These are phyloP conservation scores for Podosphaera aphanis DNA, from an alignment of 2,329 filamentous ascomycete genomes.

Conservation along the genomic window DNA sequence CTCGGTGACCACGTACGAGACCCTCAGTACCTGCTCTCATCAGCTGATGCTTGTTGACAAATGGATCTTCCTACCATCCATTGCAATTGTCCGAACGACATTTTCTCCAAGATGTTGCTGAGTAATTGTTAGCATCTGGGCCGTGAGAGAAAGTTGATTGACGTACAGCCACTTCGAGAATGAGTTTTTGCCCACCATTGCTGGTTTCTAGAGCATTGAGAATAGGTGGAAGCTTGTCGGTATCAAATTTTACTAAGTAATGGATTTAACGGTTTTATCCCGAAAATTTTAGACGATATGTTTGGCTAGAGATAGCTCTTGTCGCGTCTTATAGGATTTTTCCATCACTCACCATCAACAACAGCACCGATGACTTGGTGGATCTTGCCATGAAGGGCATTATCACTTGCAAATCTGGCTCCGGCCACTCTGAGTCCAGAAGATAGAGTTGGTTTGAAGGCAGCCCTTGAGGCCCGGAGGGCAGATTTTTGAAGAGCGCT, in stretches of 20 bases:
- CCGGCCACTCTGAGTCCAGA: conserved; percentile 30
- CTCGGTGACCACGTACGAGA: conserved; percentile 80
- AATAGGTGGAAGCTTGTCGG: conserved; percentile 81
- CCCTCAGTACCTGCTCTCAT: conserved; percentile 71
- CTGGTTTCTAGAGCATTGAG: conserved; percentile 84
- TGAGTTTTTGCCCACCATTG: conserved; percentile 83
- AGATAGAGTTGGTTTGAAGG: conserved; percentile 31
- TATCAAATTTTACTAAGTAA: conserved; percentile 78
- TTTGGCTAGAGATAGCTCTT: conserved; percentile 9
- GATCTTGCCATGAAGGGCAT: conserved; percentile 41
- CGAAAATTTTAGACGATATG: conserved; percentile 6
- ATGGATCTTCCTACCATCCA: conserved; percentile 57
- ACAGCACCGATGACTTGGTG: conserved; percentile 93
- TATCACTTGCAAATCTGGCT: conserved; percentile 27
- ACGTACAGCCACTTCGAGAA: conserved; percentile 87
- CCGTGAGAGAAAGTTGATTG: conserved; percentile 6
- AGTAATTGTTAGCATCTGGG: conserved; percentile 18
- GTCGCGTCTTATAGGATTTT: conserved; percentile 17
- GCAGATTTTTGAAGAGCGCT: conserved; percentile 46
- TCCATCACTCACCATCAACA: conserved; percentile 59
- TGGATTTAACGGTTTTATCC: conserved; percentile 14
- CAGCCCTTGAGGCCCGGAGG: conserved; percentile 33
- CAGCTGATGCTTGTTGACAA: not conserved
- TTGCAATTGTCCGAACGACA: conserved; percentile 98
- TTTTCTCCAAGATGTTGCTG: conserved; percentile 99